phyloP scores from a whole-genome alignment of 169 alveolate genomes.

The Plasmodium fragile region DNA sequence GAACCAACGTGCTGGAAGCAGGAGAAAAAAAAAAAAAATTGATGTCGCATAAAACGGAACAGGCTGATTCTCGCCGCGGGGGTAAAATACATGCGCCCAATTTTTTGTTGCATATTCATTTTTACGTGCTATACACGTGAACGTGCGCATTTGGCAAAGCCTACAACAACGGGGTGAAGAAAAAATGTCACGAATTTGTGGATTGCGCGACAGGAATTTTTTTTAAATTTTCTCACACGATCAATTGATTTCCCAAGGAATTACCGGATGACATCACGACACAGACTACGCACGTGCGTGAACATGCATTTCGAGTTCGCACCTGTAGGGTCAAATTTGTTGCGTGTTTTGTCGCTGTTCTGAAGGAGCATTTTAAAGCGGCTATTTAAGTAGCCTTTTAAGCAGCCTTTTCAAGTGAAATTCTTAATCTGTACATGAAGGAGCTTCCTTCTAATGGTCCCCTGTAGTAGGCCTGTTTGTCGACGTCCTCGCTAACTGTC shows the following conservation, averaged over 20 bases:
- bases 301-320: background rate
- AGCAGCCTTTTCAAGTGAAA: background rate
- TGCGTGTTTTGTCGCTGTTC: background rate
- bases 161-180: background rate
- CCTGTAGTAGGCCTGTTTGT: background rate
- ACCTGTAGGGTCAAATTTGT: background rate
- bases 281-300: background rate
- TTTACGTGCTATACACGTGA: background rate
- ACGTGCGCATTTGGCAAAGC: background rate
- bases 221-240: background rate
- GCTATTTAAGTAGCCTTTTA: too few relatives aligned
- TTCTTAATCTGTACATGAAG: background rate
- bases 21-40: constrained; percentile 30
- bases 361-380: background rate
- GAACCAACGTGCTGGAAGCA: background rate
- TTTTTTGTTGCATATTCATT: background rate
- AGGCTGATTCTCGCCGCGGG: background rate
- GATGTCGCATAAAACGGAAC: constrained; percentile 69
- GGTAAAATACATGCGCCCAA: background rate
- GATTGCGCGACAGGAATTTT: background rate
- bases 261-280: background rate
- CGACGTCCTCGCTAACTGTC: background rate
- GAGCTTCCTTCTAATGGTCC: background rate
- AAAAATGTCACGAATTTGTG: background rate
- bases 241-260: background rate